Base-by-base conservation (phyloP, 768 basidiomycete genomes). In the Clathrus columnatus region DNA sequence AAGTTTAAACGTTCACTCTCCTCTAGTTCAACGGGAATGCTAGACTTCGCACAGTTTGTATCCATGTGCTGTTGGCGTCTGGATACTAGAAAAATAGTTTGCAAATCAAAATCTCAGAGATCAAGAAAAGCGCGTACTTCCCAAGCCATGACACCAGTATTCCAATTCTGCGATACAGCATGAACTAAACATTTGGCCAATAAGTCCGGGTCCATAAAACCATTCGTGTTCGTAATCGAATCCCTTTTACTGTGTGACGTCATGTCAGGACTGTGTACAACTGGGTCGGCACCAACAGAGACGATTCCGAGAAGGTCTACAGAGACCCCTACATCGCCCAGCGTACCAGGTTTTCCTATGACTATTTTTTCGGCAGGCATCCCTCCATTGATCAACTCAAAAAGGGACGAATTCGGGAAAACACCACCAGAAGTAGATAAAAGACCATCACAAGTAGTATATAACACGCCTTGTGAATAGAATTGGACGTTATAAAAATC, bases 61-160 rank as follows among this genome's bases (percentile, higher is more conserved):
- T 73, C 75, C 75, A 77, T 20, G 68, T 17, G 7, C 68, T 65
- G 18, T 66, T 66, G 11, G 70, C 73, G 56, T 71, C 67, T 55
- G 75, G 74, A 63, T 69, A 75, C 69, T 74, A 70, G 66, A 65
- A 72, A 1, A 70, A 68, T 10, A 49, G 58, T 18, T 27, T 11
- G 23, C 16, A 8, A 27, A 44, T n/a, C 41, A 21, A 23, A 4
- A 20, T 47, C 8, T 23, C 18, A 7, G 29, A 8, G 7, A 23
- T 18, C 17, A n/a, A 14, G 2, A 28, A 29, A 32, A 14, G 18
- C 7, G 45, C 53, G 26, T 28, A 46, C 50, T 59, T 54, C 51
- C 61, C 56, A 61, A 54, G 66, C 69, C 71, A 71, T 71, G 44
- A 72, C 65, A 29, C 71, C 70, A 0, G 59, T 70, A 32, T 66